These are phyloP conservation scores for Auriscalpium orientale DNA, from an alignment of 768 basidiomycete species.

Conservation along the genomic window DNA sequence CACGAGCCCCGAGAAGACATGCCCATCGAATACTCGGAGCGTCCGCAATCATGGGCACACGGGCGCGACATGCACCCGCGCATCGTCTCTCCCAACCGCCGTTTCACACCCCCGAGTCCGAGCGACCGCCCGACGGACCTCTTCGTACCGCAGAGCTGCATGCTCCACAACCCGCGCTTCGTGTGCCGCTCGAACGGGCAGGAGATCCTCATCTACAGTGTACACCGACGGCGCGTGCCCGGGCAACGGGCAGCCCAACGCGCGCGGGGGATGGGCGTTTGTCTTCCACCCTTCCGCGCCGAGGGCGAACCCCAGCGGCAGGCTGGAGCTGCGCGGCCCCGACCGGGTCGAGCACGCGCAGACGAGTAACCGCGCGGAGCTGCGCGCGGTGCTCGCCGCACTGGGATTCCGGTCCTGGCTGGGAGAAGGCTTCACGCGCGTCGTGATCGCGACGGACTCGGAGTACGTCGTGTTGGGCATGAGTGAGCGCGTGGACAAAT, in stretches of 20 bases:
- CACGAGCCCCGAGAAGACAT: conserved; percentile 1
- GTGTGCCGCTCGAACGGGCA: conserved; percentile 2
- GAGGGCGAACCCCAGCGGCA: not conserved
- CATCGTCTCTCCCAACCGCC: not conserved
- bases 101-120: not conserved
- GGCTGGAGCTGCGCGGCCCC: not conserved
- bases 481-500: conserved; percentile 16
- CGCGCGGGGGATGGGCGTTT: not conserved
- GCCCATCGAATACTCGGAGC: conserved; percentile 1
- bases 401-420: conserved; percentile 20
- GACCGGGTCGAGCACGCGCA: conserved; percentile 6
- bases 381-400: conserved; percentile 23
- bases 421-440: conserved; percentile 20
- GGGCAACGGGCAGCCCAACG: not conserved
- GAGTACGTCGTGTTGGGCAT: conserved; percentile 25
- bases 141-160: conserved; percentile 1
- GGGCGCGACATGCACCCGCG: not conserved
- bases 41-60: not conserved
- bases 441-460: conserved; percentile 26
- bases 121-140: not conserved
- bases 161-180: conserved; percentile 1
- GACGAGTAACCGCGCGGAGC: conserved; percentile 30
- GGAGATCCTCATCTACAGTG: conserved; percentile 4
- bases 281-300: not conserved
- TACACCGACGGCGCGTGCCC: not conserved